A percentile compares a stretch with the other conserved stretches of the same genome.
Evolutionary conservation across 306 rosid species (phyloP).

Genomic region (Ormosia emarginata): DNA sequence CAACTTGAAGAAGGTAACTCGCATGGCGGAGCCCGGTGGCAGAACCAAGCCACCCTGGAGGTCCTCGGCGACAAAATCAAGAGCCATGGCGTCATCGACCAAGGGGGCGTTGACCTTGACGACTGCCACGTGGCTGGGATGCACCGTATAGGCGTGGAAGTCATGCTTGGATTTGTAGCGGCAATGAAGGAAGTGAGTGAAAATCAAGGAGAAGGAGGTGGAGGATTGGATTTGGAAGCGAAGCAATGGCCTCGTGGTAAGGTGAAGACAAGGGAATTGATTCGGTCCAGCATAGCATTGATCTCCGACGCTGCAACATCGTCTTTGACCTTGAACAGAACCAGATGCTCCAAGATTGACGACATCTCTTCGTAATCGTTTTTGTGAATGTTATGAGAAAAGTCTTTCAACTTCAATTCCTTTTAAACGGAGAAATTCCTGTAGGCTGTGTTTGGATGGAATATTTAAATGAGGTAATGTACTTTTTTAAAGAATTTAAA

Average conservation of each 20-base stretch:
- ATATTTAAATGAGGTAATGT: no score
- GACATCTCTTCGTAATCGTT: no score
- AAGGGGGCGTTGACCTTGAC: constrained; percentile 45
- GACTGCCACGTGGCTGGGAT: constrained; percentile 51
- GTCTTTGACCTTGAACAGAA: constrained; percentile 59
- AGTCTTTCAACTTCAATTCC: no score
- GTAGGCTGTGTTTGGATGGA: no score
- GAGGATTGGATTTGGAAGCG: constrained; percentile 26
- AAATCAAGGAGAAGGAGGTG: constrained; percentile 19
- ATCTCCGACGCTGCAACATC: constrained; percentile 39
- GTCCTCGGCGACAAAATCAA: constrained; percentile 53
- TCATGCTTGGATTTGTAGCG: constrained; percentile 56
- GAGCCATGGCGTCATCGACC: constrained; percentile 58
- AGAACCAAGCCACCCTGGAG: neutral
- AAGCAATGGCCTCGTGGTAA: constrained; percentile 44
- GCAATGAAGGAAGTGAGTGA: constrained; percentile 72
- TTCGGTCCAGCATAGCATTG: constrained; percentile 34
- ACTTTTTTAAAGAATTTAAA: no score
- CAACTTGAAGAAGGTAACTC: constrained; percentile 49
- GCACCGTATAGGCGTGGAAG: constrained; percentile 43
- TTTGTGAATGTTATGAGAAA: no score
- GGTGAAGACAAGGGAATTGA: constrained; percentile 48
- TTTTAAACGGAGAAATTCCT: no score
- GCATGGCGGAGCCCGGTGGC: constrained; percentile 42
- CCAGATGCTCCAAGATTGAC: constrained; percentile 56